Evolutionary conservation across 2,329 filamentous ascomycete genomes (phyloP).

Genomic region (Mycosphaerella sp.): DNA sequence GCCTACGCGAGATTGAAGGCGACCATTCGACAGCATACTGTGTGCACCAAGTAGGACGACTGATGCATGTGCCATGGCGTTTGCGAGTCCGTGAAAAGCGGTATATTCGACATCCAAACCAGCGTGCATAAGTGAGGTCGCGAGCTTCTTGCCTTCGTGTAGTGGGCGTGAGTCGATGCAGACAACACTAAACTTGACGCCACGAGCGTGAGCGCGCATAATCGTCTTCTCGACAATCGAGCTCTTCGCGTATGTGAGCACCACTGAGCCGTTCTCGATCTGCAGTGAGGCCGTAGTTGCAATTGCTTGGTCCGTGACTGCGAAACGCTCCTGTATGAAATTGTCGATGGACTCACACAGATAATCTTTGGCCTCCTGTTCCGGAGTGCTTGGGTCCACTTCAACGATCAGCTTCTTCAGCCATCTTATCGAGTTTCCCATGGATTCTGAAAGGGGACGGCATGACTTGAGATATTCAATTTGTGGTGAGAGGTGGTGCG

Average conservation of each 20-base stretch:
- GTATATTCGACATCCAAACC: slow-evolving; percentile 77
- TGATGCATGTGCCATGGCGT: slow-evolving; percentile 64
- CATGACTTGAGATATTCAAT: slow-evolving; percentile 92
- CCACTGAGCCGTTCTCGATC: slow-evolving; percentile 71
- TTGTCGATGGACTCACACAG: slow-evolving; percentile 77
- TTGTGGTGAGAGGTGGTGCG: slow-evolving; percentile 85
- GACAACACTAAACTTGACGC: slow-evolving; percentile 74
- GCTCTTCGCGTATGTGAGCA: slow-evolving; percentile 82
- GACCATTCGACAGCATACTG: slow-evolving; percentile 91
- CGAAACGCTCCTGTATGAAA: slow-evolving; percentile 87
- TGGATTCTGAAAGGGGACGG: slow-evolving; percentile 90
- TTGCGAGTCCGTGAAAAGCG: slow-evolving; percentile 69
- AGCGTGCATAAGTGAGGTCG: slow-evolving; percentile 60
- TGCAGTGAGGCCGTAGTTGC: slow-evolving; percentile 66
- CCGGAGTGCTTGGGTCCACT: slow-evolving; percentile 77
- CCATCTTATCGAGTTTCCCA: slow-evolving; percentile 94
- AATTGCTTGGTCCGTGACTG: slow-evolving; percentile 79
- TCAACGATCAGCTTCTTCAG: slow-evolving; percentile 89
- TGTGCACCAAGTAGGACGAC: slow-evolving; percentile 82
- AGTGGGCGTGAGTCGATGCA: slow-evolving; percentile 72
- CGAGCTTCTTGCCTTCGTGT: slow-evolving; percentile 65
- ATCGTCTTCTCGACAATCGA: slow-evolving; percentile 80
- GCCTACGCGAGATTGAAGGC: slow-evolving; percentile 79
- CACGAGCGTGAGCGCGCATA: slow-evolving; percentile 61
- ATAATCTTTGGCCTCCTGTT: slow-evolving; percentile 71